Evolutionary conservation across 768 basidiomycete species (phyloP).

Genomic region (Phanerochaete carnosa): DNA sequence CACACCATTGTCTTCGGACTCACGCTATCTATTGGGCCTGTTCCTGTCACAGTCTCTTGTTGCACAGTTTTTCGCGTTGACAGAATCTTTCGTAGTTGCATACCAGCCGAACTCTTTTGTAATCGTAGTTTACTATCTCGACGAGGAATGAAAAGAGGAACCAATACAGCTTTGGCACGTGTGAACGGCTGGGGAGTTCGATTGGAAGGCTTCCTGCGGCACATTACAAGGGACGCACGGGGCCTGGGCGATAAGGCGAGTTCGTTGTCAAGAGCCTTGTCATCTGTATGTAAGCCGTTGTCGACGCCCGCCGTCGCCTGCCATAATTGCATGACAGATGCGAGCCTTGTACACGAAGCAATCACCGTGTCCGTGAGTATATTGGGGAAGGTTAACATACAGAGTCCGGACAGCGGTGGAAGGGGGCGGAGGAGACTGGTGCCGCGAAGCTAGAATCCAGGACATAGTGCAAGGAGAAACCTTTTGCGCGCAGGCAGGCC

Average conservation of each 20-base stretch:
- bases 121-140: constrained; percentile 7
- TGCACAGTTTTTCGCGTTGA: not conserved
- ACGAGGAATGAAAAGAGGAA: not conserved
- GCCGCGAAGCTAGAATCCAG: not conserved
- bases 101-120: constrained; percentile 4
- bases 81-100: constrained; percentile 5
- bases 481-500: not conserved
- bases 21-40: constrained; percentile 15
- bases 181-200: not conserved
- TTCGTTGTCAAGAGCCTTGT: not conserved
- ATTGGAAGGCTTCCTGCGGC: not conserved
- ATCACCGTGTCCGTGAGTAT: not conserved
- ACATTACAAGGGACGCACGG: not conserved
- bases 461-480: not conserved
- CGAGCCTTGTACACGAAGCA: not conserved
- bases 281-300: not conserved
- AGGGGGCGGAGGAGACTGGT: not conserved
- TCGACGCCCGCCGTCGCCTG: not conserved
- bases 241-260: not conserved
- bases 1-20: constrained; percentile 7
- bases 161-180: not conserved
- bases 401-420: not conserved
- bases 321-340: not conserved
- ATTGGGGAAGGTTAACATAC: not conserved
- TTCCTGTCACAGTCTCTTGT: constrained; percentile 3